Conservation (phyloP, 2,329 filamentous ascomycete genomes). For the Claviceps capensis region DNA sequence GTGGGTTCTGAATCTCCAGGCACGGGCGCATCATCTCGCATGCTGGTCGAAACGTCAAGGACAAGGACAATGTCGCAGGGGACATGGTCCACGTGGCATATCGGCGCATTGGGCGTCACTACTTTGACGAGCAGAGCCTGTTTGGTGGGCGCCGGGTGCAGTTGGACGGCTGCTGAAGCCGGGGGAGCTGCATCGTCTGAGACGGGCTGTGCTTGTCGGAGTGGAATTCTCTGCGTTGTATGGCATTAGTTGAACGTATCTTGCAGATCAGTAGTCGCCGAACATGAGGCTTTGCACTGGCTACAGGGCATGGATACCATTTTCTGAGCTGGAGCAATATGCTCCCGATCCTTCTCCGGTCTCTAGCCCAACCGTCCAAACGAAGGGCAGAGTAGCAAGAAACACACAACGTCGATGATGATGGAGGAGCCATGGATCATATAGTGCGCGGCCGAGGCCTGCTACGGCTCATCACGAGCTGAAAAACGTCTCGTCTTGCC, state of each 20-base stretch:
- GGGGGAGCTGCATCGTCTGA: neutral
- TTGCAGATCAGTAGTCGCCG: neutral
- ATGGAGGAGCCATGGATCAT: too few species aligned
- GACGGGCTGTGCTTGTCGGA: neutral
- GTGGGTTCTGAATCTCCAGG: slow-evolving; percentile 33
- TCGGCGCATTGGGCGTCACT: neutral
- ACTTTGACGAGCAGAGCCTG: neutral
- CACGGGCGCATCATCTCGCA: slow-evolving; percentile 32
- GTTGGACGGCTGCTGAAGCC: neutral
- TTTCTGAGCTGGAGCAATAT: neutral
- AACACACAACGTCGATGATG: too few species aligned
- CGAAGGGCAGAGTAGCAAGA: too few species aligned
- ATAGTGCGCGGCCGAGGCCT: too few species aligned
- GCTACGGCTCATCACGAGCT: too few species aligned
- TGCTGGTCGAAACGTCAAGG: slow-evolving; percentile 47
- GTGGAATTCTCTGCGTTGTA: neutral
- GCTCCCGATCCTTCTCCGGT: too few species aligned
- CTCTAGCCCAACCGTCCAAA: too few species aligned
- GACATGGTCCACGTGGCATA: slow-evolving; percentile 21
- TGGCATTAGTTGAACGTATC: neutral
- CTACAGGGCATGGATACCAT: neutral
- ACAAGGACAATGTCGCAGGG: slow-evolving; percentile 48
- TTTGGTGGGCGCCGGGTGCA: neutral
- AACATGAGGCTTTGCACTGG: neutral
- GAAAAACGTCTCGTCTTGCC: too few species aligned